Base-by-base conservation (phyloP, 1,139 yeast species). In the Eremothecium sinecaudum region DNA sequence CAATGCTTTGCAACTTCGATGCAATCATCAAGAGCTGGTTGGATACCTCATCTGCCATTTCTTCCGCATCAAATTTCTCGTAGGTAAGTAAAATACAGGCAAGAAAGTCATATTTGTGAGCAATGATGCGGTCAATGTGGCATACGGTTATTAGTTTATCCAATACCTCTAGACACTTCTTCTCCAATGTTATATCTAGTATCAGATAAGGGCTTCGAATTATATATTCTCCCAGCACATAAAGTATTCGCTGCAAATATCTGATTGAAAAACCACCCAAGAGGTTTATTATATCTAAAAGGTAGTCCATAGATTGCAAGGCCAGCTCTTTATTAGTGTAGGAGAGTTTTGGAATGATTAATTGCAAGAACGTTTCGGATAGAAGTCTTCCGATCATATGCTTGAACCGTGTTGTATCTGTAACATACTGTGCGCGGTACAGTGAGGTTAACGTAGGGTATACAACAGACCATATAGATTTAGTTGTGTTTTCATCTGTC, bases 121-220 rank as follows among this genome's bases (percentile, higher is more conserved):
- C 48, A 4, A 24, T 15, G 5, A 52, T 29, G 24, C 59, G 40
- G 18, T 44, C 52, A 0, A 22, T 7, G 2, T 51, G 47, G 17
- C 45, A 40, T 2, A 32, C 31, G 4, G 21, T 12, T 6, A 50
- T 31, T 10, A 47, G 16, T 2, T 4, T 18, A 3, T 27, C 20
- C 1, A 54, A 13, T 4, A 47, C 11, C 3, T 35, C 28, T 2
- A 50, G 13, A 1, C 47, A 36, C 20, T 43, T 30, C 5, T 35
- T 24, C 5, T 51, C 14, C 4, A 52, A 31, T 4, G 31, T 29
- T 24, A 26, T 36, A 21, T 41, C 46, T 12, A 44, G 34, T 2
- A 58, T 48, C 23, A 53, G 40, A 32, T 45, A 53, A 5, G 58
- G 53, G 35, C 46, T 50, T 32, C 47, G 40, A 1, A 55, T 41